These are phyloP conservation scores for Colletotrichum sojae DNA, from an alignment of 2,329 filamentous ascomycete species.

Conservation along the genomic window DNA sequence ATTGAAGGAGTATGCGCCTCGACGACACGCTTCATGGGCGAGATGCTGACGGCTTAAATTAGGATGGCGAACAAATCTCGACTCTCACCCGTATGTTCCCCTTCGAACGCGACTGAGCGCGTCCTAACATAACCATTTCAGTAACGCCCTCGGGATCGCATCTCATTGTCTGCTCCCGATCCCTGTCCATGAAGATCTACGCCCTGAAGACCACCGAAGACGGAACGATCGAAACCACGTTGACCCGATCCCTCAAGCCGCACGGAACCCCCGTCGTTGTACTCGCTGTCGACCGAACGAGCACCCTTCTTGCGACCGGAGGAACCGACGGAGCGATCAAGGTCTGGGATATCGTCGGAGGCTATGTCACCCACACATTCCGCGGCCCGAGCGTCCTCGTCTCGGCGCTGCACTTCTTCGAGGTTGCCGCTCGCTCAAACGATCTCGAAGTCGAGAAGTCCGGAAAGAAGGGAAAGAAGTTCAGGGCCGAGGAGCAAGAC, in stretches of 20 bases:
- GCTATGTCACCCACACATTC: constrained; percentile 95
- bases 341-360: constrained; percentile 93
- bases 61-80: constrained; percentile 87
- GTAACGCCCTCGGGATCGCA: constrained; percentile 92
- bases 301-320: constrained; percentile 91
- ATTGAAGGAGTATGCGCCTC: constrained; percentile 81
- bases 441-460: constrained; percentile 58
- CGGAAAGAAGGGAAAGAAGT: constrained; percentile 58
- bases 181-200: constrained; percentile 96
- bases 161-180: constrained; percentile 91
- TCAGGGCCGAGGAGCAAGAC: constrained; percentile 57
- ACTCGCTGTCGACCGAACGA: constrained; percentile 85
- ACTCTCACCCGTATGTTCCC: constrained; percentile 55
- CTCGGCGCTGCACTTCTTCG: constrained; percentile 93
- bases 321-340: constrained; percentile 95
- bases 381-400: constrained; percentile 92
- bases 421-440: constrained; percentile 67
- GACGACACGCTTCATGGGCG: constrained; percentile 21
- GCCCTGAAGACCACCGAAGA: constrained; percentile 73
- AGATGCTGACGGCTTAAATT: constrained; percentile 43
- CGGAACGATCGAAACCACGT: constrained; percentile 73
- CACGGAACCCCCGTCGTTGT: constrained; percentile 92
- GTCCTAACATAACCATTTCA: constrained; percentile 51
- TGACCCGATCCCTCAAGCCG: constrained; percentile 87
- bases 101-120: neutral